Conservation (phyloP, 805 yeast species). For the Saccharomycopsis sp. region DNA sequence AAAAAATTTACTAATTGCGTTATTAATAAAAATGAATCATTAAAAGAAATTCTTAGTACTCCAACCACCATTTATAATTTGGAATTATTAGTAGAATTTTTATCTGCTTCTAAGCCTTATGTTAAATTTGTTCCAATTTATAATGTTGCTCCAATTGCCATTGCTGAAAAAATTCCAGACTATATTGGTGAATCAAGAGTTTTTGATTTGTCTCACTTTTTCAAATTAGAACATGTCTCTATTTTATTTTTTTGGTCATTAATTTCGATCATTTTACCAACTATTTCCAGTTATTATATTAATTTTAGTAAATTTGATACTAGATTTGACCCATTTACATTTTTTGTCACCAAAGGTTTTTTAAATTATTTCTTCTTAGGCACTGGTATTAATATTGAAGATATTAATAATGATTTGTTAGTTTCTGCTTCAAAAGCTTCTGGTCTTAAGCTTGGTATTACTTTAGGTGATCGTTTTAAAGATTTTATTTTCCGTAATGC, state of each 20-base stretch:
- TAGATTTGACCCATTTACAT: constrained; percentile 42
- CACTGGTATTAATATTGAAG: constrained; percentile 22
- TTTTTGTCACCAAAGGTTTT: constrained; percentile 37
- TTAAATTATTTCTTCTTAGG: constrained; percentile 29
- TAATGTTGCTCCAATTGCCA: constrained; percentile 14
- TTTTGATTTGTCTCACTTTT: constrained; percentile 19
- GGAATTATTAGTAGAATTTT: constrained; percentile 18
- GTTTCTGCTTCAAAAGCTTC: constrained; percentile 23
- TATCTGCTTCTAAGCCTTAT: constrained; percentile 16
- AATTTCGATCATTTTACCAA: constrained; percentile 19
- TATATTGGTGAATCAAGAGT: background rate
- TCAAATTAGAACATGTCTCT: constrained; percentile 19
- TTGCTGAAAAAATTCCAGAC: constrained; percentile 18
- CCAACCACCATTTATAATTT: constrained; percentile 5
- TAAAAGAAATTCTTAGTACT: constrained; percentile 6
- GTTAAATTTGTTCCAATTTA: constrained; percentile 19
- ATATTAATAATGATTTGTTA: constrained; percentile 22
- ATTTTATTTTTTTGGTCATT: constrained; percentile 21
- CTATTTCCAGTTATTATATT: constrained; percentile 22
- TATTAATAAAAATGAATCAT: background rate
- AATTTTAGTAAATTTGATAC: constrained; percentile 20
- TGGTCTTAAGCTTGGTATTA: constrained; percentile 10
- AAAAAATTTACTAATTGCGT: background rate
- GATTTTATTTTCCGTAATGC: constrained; percentile 19
- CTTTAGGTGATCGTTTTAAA: constrained; percentile 13